Percentiles rank a stretch among this genome's conserved stretches.
These are phyloP conservation scores for Sicyos edulis DNA, from an alignment of 306 rosid genomes.

Conservation along the genomic window DNA sequence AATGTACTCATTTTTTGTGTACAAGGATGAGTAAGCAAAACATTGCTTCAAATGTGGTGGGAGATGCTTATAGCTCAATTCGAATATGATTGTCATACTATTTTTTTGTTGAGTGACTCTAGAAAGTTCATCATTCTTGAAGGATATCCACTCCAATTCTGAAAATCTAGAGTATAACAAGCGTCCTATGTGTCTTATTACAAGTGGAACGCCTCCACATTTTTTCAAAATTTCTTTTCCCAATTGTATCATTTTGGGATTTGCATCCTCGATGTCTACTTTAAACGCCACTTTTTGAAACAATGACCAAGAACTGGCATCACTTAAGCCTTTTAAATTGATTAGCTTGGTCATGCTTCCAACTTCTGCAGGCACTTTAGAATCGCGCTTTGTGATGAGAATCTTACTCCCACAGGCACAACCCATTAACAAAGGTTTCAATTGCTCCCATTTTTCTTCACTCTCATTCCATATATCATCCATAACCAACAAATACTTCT, in stretches of 20 bases:
- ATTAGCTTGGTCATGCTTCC: constrained; percentile 17
- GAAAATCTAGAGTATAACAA: too few species aligned
- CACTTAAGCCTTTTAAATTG: constrained; percentile 21
- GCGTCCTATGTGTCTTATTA: constrained; percentile 29
- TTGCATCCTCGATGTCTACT: background rate
- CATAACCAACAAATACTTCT: constrained; percentile 27
- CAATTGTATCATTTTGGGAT: constrained; percentile 18
- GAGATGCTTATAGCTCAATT: constrained; percentile 32
- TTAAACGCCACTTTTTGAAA: constrained; percentile 29
- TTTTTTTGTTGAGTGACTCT: constrained; percentile 6
- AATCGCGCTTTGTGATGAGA: constrained; percentile 34
- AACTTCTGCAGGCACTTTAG: constrained; percentile 22
- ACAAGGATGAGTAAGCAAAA: constrained; percentile 38
- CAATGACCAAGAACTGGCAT: constrained; percentile 29
- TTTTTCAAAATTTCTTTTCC: constrained; percentile 31
- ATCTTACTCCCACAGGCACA: constrained; percentile 39
- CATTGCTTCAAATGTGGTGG: too few species aligned
- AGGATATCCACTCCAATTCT: too few species aligned
- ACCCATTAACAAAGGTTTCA: constrained; percentile 22
- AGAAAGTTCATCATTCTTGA: constrained; percentile 21
- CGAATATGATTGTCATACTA: constrained; percentile 26
- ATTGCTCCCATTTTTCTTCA: constrained; percentile 24
- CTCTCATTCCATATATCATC: constrained; percentile 34
- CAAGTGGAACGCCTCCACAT: constrained; percentile 47
- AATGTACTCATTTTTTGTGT: constrained; percentile 24